These are phyloP conservation scores for Chlorophyllum brunneum DNA, from an alignment of 768 basidiomycete genomes.

Conservation along the genomic window DNA sequence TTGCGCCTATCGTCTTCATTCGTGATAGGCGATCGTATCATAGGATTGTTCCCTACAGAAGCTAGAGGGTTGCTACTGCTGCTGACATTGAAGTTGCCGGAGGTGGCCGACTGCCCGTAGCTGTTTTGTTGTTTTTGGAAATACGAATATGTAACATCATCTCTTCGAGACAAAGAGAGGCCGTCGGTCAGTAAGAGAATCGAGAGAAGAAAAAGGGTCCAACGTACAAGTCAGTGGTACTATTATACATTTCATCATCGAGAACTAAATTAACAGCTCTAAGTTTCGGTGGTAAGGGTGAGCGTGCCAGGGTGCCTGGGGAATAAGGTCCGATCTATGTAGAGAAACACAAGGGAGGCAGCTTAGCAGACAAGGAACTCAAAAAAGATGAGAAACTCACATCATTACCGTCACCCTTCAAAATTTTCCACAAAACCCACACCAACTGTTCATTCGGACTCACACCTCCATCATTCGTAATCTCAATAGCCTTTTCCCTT, in stretches of 20 bases:
- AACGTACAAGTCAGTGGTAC: conserved; percentile 45
- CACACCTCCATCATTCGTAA: conserved; percentile 45
- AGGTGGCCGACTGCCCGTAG: conserved; percentile 38
- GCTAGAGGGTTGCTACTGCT: conserved; percentile 16
- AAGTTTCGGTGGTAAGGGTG: conserved; percentile 72
- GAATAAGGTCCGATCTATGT: conserved; percentile 80
- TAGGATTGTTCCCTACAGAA: conserved; percentile 14
- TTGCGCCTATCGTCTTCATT: conserved; percentile 54
- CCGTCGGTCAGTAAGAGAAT: not conserved
- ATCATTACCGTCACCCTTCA: conserved; percentile 80
- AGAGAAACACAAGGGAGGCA: conserved; percentile 19
- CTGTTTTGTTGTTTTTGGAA: conserved; percentile 28
- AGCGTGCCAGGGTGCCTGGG: conserved; percentile 67
- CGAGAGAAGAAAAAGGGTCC: conserved; percentile 1
- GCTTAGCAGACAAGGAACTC: not conserved
- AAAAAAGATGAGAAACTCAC: conserved; percentile 52
- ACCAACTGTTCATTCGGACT: conserved; percentile 73
- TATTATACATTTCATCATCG: conserved; percentile 58
- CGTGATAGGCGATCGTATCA: conserved; percentile 29
- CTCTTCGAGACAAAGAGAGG: conserved; percentile 24
- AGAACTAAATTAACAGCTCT: conserved; percentile 68
- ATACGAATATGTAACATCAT: conserved; percentile 43
- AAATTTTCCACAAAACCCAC: conserved; percentile 85
- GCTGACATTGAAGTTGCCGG: conserved; percentile 29
- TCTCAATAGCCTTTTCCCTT: conserved; percentile 52